Base-by-base conservation (phyloP, 1,284 basidiomycete species). In the Heterobasidion occidentale region DNA sequence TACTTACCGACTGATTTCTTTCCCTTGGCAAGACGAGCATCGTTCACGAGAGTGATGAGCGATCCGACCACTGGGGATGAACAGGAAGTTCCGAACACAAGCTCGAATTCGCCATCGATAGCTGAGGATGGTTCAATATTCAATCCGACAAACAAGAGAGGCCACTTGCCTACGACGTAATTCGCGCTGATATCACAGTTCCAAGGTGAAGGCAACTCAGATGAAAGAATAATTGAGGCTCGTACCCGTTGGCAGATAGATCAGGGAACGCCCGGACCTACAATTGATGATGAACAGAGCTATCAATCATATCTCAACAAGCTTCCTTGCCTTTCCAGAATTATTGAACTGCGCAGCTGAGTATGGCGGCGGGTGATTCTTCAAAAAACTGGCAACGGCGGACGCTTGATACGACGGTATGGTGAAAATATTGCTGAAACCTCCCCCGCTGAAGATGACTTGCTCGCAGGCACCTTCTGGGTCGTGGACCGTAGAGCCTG, bases 191-290 rank as follows among this genome's bases (percentile, higher is more conserved):
- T 3, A 38, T 36, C n/a, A 17, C 35, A 27, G 5, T 27, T 27
- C 5, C 27, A 38, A 17, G 15, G 12, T 15, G n/a, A 61, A 48
- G 58, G 35, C 27, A 1, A 6, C 59, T n/a, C 53, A 47, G n/a
- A n/a, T 53, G n/a, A 44, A 4, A 19, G 36, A 14, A 19, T 15
- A 53, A 42, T 42, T 6, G 35, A 19, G 15, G 9, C 2, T 68
- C 68, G 45, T 56, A 72, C 72, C 72, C 73, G 51, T 74, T 76
- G 8, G 73, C 72, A 42, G 71, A 69, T 49, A 81, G 53, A 63
- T 81, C 79, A 2, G 79, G 80, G 64, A 67, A 80, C 11, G 64
- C 80, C 38, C 78, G 74, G 42, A 64, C 73, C 67, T 59, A 12
- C 12, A 19, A 35, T 8, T 67, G 27, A 7, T 27, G 54, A 9